These are phyloP conservation scores for Wickerhamiella azymoides DNA, from an alignment of 805 yeast genomes.

Conservation along the genomic window DNA sequence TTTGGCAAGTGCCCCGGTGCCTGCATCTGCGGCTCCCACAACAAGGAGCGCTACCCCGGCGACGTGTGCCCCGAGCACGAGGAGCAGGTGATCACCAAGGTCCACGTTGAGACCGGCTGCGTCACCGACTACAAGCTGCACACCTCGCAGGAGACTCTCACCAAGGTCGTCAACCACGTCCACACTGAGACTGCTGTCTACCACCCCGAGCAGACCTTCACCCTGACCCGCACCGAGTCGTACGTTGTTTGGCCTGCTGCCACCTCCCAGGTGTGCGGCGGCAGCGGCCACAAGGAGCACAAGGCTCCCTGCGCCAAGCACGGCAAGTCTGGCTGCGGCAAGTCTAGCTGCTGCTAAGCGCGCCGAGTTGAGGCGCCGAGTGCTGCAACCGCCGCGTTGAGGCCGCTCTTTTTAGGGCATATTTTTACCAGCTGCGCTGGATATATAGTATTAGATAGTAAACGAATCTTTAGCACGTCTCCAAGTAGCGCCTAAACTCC, in stretches of 20 bases:
- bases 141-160: slow-evolving; percentile 6
- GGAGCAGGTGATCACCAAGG: slow-evolving; percentile 1
- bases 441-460: neutral
- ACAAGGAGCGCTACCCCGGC: slow-evolving; percentile 4
- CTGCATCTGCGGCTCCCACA: neutral
- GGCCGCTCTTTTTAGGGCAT: too few relatives aligned
- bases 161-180: slow-evolving; percentile 8
- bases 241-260: slow-evolving; percentile 10
- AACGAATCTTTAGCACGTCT: slow-evolving; percentile 8
- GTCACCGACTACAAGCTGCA: slow-evolving; percentile 4
- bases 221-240: slow-evolving; percentile 11
- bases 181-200: slow-evolving; percentile 8
- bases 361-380: neutral
- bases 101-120: slow-evolving; percentile 4
- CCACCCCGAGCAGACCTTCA: slow-evolving; percentile 10
- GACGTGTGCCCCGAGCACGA: slow-evolving; percentile 7
- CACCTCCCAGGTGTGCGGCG: slow-evolving; percentile 3
- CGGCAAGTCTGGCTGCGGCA: neutral
- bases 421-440: neutral
- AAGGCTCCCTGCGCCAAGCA: slow-evolving; percentile 6
- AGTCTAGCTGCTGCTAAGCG: slow-evolving; percentile 2
- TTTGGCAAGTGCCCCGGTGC: slow-evolving; percentile 6
- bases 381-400: too few relatives aligned
- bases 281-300: neutral
- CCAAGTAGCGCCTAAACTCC: slow-evolving; percentile 25